Evolutionary conservation across 1,284 basidiomycete genomes (phyloP), one percentile per base, ranked within the genome.

Genomic region (Schizopora paradoxa): DNA sequence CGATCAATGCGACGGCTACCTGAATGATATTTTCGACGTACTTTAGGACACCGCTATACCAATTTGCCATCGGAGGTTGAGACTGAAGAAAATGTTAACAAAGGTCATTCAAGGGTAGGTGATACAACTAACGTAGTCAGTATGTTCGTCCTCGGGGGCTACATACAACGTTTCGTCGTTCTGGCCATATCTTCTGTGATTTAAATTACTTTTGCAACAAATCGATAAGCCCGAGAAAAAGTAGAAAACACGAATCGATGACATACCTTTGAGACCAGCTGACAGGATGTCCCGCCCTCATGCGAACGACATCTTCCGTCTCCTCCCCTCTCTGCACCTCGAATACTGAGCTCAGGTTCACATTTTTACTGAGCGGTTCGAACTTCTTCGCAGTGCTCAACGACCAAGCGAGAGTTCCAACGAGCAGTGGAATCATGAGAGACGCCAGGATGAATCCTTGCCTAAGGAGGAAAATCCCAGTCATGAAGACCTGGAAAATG

Each of bases 161-260:
- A 96, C 90, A 60, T 97, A 97, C 23, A 97, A 64, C 1, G 90
- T 94, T 55, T 96, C 94, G 58, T 96, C 93, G 59, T 94, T 92
- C 58, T 91, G 82, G 0, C 87, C 87, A 60, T 95, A 95, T 51
- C 91, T 72, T 48, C 86, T 74, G 47, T 85, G 77, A 57, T 85
- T 92, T 51, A 94, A 63, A 59, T 92, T 85, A 53, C 89, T 91
- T 46, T n/a, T 34, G 34, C 18, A 34, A 21, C 21, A 11, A n/a
- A 52, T 47, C 18, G 54, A 37, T 18, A 51, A 44, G 5, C 28
- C 25, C 41, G 29, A 29, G 14, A 5, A 18, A 40, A 1, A 18
- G 25, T 22, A 35, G 22, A 32, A 18, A 39, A 32, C 29, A 48
- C 26, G 33, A 41, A 48, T 28, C 29, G 19, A 14, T 19, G 33